phyloP scores from a whole-genome alignment of 2,329 filamentous ascomycete species.

The Diaporthe batatas region DNA sequence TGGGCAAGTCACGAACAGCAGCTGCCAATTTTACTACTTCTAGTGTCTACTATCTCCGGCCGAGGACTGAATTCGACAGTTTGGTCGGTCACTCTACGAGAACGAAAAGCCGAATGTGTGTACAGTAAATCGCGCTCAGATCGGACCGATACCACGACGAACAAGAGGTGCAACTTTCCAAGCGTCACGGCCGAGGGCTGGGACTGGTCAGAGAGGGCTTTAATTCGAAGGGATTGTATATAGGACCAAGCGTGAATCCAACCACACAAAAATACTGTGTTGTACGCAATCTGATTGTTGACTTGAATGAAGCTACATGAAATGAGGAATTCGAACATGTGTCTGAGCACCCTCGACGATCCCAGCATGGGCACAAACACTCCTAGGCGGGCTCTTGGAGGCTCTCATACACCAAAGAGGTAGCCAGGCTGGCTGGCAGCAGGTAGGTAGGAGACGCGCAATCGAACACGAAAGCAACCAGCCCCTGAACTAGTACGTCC shows the following conservation, averaged over 20 bases:
- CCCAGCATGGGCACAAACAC: neutral
- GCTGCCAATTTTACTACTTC: conserved; percentile 37
- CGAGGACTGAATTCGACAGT: conserved; percentile 10
- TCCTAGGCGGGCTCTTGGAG: too few relatives aligned
- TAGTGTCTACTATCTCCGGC: conserved; percentile 40
- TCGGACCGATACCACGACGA: conserved; percentile 29
- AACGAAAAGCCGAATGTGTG: conserved; percentile 33
- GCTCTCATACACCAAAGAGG: neutral
- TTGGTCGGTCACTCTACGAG: conserved; percentile 28
- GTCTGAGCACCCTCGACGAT: neutral
- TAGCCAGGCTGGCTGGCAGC: neutral
- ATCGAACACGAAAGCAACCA: conserved; percentile 3
- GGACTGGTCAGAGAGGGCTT: conserved; percentile 16
- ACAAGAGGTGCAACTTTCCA: neutral
- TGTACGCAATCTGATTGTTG: neutral
- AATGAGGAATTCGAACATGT: conserved; percentile 1
- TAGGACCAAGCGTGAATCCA: conserved; percentile 25
- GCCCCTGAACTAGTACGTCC: conserved; percentile 16
- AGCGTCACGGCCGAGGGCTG: conserved; percentile 1
- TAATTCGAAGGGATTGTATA: conserved; percentile 33
- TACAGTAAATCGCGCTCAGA: conserved; percentile 27
- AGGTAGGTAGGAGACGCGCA: neutral
- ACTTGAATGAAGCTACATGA: neutral
- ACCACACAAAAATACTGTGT: conserved; percentile 15
- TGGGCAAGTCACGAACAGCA: conserved; percentile 27